Evolutionary conservation across 2,329 filamentous ascomycete genomes (phyloP).

Genomic region (Talaromyces sp.): DNA sequence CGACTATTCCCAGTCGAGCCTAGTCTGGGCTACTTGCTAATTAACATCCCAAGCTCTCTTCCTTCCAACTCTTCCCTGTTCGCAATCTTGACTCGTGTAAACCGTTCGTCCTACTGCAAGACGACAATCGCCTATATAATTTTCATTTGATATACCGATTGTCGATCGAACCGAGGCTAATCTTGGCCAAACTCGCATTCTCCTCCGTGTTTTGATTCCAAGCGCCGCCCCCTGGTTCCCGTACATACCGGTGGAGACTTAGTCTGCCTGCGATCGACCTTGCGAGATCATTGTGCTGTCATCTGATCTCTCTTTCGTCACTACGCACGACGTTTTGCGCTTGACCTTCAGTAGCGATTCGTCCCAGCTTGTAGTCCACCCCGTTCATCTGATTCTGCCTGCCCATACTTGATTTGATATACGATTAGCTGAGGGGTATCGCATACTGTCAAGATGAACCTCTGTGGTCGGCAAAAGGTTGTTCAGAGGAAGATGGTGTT

Average conservation of each 20-base stretch:
- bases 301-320: not conserved
- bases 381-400: not conserved
- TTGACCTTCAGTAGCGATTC: not conserved
- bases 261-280: not conserved
- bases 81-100: not conserved
- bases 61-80: not conserved
- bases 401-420: not conserved
- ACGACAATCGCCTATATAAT: not conserved
- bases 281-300: not conserved
- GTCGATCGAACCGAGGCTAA: not conserved
- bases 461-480: slow-evolving; percentile 73
- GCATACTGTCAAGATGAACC: slow-evolving; percentile 41
- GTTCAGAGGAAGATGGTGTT: slow-evolving; percentile 96
- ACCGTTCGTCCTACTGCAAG: too few species aligned
- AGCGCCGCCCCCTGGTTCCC: slow-evolving; percentile 11
- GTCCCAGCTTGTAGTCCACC: not conserved
- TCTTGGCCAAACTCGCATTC: not conserved
- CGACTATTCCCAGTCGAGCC: not conserved
- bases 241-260: slow-evolving; percentile 4
- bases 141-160: not conserved
- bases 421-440: not conserved
- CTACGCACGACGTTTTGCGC: not conserved
- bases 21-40: not conserved
- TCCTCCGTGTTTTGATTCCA: slow-evolving; percentile 6
- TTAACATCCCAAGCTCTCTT: not conserved